Evolutionary conservation across 164 flowering plant genomes (phyloP), one percentile per base, ranked within the genome.

Genomic region (Protea cynaroides): DNA sequence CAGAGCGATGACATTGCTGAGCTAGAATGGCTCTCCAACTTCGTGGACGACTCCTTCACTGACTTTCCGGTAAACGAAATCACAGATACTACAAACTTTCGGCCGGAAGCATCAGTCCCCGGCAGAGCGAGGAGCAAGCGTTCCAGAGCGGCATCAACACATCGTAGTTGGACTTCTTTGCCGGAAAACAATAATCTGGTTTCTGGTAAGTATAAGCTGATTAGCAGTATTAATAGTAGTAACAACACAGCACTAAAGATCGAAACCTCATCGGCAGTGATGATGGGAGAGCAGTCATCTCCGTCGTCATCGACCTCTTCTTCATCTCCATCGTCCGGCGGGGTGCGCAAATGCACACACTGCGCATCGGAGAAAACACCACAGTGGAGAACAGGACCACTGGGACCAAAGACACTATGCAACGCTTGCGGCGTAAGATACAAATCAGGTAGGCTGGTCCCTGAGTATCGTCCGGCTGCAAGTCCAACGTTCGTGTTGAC

Each of bases 341-440:
- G 69, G 7, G 75, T 59, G 40, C 67, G 86, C 17, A 73, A 74
- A 61, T 85, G 89, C 83, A 65, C 80, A 7, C 89, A 85, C 78
- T 85, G 89, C 73, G 76, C 79, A 9, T 78, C 89, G 64, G 85
- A 84, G 82, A 84, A 81, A 71, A 84, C 89, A 36, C 89, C 89
- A 44, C 86, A 85, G 76, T 85, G 89, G 89, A 55, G 89, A n/a
- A 77, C 82, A 25, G 89, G 89, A 0, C 89, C 89, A 3, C 58
- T 80, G 67, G 89, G 89, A 15, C 86, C 89, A 7, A 85, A 85
- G 68, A 83, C 86, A 34, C 80, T 78, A 17, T 84, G 88, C 71
- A 84, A 84, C 72, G 88, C 88, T 21, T 84, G 88, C 29, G 88
- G 88, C 11, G 88, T 85, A 21, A 72, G 89, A 11, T 85, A 73